Percentiles rank a stretch among this genome's conserved stretches.
Conservation (phyloP, 345 rosid genomes). For the Xanthoceras sorbifolium region DNA sequence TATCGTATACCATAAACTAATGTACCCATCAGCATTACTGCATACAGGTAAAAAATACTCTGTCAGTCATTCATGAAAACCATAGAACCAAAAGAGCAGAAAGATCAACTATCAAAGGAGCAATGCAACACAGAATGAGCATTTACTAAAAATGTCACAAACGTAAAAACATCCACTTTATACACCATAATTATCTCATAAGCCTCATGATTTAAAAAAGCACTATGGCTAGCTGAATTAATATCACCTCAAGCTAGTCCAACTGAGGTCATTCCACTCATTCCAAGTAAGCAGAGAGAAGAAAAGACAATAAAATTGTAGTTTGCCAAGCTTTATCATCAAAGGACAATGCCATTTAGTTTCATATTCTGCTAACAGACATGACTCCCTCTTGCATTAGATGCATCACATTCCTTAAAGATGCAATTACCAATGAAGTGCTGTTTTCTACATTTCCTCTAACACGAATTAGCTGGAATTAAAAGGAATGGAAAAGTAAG, state of each 20-base stretch:
- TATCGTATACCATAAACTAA: constrained; percentile 87
- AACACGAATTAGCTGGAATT: not conserved
- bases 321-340: not conserved
- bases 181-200: not conserved
- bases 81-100: not conserved
- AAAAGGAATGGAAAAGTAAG: not conserved
- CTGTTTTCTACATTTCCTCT: not conserved
- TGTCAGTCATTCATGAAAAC: constrained; percentile 17
- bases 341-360: not conserved
- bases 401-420: not conserved
- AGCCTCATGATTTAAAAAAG: not conserved
- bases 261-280: not conserved
- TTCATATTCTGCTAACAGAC: not conserved
- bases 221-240: not conserved
- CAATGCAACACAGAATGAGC: not conserved
- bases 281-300: not conserved
- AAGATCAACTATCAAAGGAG: not conserved
- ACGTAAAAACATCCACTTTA: not conserved
- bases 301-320: not conserved
- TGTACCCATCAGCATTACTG: constrained; percentile 95
- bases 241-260: not conserved
- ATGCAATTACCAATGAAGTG: not conserved
- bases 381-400: not conserved
- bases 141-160: not conserved
- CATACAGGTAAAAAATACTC: constrained; percentile 27